Percentiles rank a stretch among this genome's conserved stretches.
Evolutionary conservation across 1,284 basidiomycete species (phyloP).

Genomic region (Ustilago bromivora): DNA sequence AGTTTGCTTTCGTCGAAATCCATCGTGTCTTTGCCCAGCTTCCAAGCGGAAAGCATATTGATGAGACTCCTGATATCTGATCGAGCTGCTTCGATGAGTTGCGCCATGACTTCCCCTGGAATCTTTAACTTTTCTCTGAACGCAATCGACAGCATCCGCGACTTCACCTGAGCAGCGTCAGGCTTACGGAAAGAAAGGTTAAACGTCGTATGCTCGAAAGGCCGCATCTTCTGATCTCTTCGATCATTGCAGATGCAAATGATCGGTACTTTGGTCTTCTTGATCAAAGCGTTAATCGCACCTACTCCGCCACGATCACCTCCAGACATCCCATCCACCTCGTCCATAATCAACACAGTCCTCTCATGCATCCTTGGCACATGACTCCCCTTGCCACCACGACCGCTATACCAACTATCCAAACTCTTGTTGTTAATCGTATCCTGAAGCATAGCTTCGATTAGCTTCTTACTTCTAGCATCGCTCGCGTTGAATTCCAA

Average conservation of each 20-base stretch:
- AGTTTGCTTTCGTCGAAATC: constrained; percentile 80
- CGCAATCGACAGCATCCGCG: constrained; percentile 82
- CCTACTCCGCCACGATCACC: constrained; percentile 96
- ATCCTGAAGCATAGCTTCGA: constrained; percentile 77
- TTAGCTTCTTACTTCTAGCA: constrained; percentile 92
- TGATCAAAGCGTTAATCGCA: constrained; percentile 89
- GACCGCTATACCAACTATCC: constrained; percentile 83
- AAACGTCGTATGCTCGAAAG: constrained; percentile 80
- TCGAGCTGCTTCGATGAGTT: constrained; percentile 87
- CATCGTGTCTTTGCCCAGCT: constrained; percentile 70
- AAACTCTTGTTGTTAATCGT: constrained; percentile 77
- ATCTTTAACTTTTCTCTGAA: constrained; percentile 80
- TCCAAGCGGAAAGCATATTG: constrained; percentile 97
- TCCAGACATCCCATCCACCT: constrained; percentile 98
- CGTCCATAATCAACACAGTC: constrained; percentile 96
- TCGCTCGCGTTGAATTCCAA: constrained; percentile 98
- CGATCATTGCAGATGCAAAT: constrained; percentile 98
- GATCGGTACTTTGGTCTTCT: constrained; percentile 95
- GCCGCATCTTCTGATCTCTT: constrained; percentile 88
- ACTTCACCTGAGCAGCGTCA: constrained; percentile 49
- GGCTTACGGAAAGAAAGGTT: constrained; percentile 73
- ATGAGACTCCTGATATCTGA: constrained; percentile 96
- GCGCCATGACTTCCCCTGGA: constrained; percentile 88
- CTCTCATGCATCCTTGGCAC: constrained; percentile 77
- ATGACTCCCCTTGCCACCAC: not conserved